These are phyloP conservation scores for Senecio squalidus DNA, from an alignment of 140 eudicot species.

Conservation along the genomic window DNA sequence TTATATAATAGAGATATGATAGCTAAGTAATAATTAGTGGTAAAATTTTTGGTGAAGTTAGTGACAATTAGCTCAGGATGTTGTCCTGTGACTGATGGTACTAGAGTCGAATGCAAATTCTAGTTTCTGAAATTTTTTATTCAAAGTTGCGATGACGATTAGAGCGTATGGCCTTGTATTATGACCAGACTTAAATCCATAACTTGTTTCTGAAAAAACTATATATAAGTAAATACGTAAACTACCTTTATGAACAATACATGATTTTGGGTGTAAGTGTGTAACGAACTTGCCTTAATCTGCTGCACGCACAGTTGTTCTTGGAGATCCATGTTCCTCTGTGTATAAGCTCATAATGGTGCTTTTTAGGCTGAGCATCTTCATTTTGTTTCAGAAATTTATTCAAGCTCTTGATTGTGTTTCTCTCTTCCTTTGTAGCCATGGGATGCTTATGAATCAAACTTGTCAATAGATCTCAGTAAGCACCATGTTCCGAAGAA, in stretches of 20 bases:
- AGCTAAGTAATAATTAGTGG: too few relatives aligned
- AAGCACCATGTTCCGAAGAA: slow-evolving; percentile 93
- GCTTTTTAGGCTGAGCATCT: neutral
- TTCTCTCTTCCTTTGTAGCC: slow-evolving; percentile 54
- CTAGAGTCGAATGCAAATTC: neutral
- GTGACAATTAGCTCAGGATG: too few relatives aligned
- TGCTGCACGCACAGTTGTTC: neutral
- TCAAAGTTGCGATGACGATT: neutral
- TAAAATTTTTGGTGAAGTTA: too few relatives aligned
- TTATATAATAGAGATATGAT: too few relatives aligned
- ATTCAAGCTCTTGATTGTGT: neutral
- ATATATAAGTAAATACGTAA: neutral
- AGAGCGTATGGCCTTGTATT: neutral
- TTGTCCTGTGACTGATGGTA: too few relatives aligned
- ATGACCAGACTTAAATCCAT: neutral
- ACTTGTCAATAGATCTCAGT: slow-evolving; percentile 77
- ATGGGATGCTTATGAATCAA: slow-evolving; percentile 78
- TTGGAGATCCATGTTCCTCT: neutral
- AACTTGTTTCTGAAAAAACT: neutral
- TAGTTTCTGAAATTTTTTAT: neutral
- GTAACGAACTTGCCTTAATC: neutral
- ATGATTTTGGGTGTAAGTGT: neutral
- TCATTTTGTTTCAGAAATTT: slow-evolving; percentile 3
- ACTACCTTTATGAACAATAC: neutral
- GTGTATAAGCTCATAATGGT: neutral